A percentile compares a stretch with the other conserved stretches of the same genome.
Conservation (phyloP, 1,284 basidiomycete genomes). For the Sporisorium reilianum region DNA sequence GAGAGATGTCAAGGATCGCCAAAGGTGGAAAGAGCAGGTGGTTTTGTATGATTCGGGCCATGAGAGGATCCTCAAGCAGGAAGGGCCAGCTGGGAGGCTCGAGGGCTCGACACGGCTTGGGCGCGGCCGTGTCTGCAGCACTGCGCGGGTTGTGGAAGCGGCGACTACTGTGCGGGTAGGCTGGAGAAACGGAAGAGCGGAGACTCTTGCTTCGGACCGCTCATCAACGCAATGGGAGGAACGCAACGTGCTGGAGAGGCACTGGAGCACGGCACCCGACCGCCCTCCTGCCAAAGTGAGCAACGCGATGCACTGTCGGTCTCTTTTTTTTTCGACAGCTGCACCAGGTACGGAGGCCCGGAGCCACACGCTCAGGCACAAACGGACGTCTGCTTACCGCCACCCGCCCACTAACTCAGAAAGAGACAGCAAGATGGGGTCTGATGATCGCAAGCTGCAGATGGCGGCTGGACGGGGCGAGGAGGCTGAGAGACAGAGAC, state of each 20-base stretch:
- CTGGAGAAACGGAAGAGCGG: neutral
- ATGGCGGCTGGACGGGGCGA: neutral
- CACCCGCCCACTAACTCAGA: neutral
- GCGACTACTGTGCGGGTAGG: neutral
- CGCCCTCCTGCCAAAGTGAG: neutral
- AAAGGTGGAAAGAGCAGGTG: constrained; percentile 9
- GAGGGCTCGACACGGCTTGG: neutral
- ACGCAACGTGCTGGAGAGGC: constrained; percentile 4
- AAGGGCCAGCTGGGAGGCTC: neutral
- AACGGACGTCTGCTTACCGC: constrained; percentile 14
- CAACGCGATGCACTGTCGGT: neutral
- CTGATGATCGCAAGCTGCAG: constrained; percentile 19
- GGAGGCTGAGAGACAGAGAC: neutral
- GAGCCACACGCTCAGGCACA: constrained; percentile 20
- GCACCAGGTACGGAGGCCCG: constrained; percentile 13
- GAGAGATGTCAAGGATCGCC: neutral
- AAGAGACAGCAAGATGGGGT: neutral
- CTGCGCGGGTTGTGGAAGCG: neutral
- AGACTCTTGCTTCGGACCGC: neutral
- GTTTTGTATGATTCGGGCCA: constrained; percentile 27
- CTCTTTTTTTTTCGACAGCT: constrained; percentile 21
- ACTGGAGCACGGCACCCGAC: neutral
- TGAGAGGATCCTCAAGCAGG: neutral
- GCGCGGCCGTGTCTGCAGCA: neutral
- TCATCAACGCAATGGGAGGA: neutral